Evolutionary conservation across 2,329 filamentous ascomycete genomes (phyloP).

Genomic region (Cytospora leucostoma): DNA sequence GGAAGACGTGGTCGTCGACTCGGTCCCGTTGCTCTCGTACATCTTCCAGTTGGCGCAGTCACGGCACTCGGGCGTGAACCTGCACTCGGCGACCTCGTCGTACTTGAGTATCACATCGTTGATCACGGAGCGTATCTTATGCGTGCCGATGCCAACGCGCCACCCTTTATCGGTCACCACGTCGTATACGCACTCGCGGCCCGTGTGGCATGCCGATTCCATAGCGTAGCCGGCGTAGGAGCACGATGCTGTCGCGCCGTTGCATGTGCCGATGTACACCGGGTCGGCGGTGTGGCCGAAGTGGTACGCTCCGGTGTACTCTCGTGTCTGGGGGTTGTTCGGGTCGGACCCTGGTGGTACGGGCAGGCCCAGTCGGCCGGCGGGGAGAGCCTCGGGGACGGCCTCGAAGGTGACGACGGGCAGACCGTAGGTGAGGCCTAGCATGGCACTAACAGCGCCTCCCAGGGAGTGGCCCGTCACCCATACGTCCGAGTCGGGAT

Average conservation of each 20-base stretch:
- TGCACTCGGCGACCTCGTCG: slow-evolving; percentile 76
- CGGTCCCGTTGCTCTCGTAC: slow-evolving; percentile 87
- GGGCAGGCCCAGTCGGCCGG: slow-evolving; percentile 80
- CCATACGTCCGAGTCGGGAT: slow-evolving; percentile 85
- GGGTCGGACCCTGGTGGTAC: slow-evolving; percentile 77
- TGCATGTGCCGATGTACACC: slow-evolving; percentile 91
- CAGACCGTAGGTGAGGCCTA: slow-evolving; percentile 87
- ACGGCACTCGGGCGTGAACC: slow-evolving; percentile 74
- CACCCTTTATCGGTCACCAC: slow-evolving; percentile 90
- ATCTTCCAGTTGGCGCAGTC: slow-evolving; percentile 96
- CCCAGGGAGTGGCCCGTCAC: slow-evolving; percentile 90
- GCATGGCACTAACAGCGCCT: slow-evolving; percentile 82
- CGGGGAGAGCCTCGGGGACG: slow-evolving; percentile 86
- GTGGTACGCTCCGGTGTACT: slow-evolving; percentile 79
- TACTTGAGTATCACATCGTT: slow-evolving; percentile 84
- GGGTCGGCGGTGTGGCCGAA: slow-evolving; percentile 96
- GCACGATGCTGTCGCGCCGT: slow-evolving; percentile 84
- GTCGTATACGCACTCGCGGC: slow-evolving; percentile 86
- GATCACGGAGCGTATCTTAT: slow-evolving; percentile 88
- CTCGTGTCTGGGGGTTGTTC: slow-evolving; percentile 67
- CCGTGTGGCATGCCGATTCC: slow-evolving; percentile 90
- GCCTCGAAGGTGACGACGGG: slow-evolving; percentile 93
- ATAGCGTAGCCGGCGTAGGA: slow-evolving; percentile 91
- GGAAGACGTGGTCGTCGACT: slow-evolving; percentile 66
- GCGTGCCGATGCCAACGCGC: slow-evolving; percentile 86